Evolutionary conservation across 306 rosid species (phyloP).

Genomic region (Fragaria vesca): DNA sequence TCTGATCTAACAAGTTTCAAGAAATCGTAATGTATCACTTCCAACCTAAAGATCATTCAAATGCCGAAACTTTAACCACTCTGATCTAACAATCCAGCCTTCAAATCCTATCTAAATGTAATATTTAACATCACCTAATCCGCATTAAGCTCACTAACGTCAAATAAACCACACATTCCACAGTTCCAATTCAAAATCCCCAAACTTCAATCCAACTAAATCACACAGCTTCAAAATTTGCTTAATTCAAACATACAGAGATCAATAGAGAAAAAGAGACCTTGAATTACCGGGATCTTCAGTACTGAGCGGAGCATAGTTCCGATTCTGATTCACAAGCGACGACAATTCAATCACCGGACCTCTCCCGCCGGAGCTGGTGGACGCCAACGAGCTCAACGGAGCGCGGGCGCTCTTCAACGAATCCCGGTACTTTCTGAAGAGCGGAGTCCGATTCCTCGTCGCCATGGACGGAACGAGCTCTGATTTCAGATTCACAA

Average conservation of each 20-base stretch:
- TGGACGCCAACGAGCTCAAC: slow-evolving; percentile 42
- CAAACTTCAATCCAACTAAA: background rate
- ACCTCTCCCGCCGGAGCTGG: slow-evolving; percentile 47
- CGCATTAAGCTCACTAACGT: background rate
- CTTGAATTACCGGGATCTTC: slow-evolving; percentile 91
- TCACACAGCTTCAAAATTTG: background rate
- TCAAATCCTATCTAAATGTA: background rate
- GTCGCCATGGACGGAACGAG: slow-evolving; percentile 31
- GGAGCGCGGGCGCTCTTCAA: slow-evolving; percentile 82
- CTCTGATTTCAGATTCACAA: slow-evolving; percentile 20
- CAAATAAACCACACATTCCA: background rate
- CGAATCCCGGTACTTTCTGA: slow-evolving; percentile 37
- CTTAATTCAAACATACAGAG: background rate
- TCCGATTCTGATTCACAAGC: slow-evolving; percentile 72
- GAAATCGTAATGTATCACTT: too few relatives aligned
- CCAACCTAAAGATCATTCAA: background rate
- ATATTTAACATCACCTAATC: background rate
- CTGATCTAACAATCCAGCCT: background rate
- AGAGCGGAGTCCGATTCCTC: slow-evolving; percentile 33
- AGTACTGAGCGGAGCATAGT: slow-evolving; percentile 87
- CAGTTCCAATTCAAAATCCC: background rate
- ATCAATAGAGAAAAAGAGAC: slow-evolving; percentile 35
- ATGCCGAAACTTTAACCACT: background rate
- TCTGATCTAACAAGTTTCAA: background rate
- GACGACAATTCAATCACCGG: slow-evolving; percentile 93